Evolutionary conservation across 345 rosid genomes (phyloP).

Genomic region (Salix purpurea): DNA sequence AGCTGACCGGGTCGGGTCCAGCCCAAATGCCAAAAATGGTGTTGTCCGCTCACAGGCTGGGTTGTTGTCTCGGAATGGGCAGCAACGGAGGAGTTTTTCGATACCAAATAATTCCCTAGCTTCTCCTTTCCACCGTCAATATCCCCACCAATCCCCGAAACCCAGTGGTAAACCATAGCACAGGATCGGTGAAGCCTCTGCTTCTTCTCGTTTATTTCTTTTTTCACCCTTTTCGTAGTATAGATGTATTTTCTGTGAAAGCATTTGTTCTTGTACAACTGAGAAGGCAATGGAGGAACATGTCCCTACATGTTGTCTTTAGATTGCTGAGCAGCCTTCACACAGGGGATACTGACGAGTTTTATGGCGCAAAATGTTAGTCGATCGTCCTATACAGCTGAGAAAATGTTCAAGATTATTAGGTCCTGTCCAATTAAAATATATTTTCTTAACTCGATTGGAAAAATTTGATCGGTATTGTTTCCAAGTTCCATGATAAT

Average conservation of each 20-base stretch:
- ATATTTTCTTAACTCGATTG: neutral
- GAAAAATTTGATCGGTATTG: neutral
- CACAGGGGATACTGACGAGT: conserved; percentile 11
- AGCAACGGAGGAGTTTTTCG: conserved; percentile 58
- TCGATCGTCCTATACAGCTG: conserved; percentile 1
- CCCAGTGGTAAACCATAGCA: conserved; percentile 47
- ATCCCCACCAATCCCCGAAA: conserved; percentile 61
- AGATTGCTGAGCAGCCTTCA: conserved; percentile 15
- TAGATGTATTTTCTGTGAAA: conserved; percentile 32
- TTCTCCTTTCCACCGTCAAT: conserved; percentile 61
- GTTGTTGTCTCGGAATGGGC: conserved; percentile 50
- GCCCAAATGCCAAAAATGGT: conserved; percentile 35
- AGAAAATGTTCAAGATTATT: conserved; percentile 22
- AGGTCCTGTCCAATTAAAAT: neutral
- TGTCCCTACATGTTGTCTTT: conserved; percentile 25
- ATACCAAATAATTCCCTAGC: conserved; percentile 68
- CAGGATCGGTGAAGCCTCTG: conserved; percentile 19
- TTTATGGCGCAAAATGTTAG: conserved; percentile 18
- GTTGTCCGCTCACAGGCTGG: conserved; percentile 38
- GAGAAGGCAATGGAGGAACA: conserved; percentile 30
- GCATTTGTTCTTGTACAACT: conserved; percentile 33
- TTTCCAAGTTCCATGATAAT: no score
- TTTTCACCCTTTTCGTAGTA: neutral
- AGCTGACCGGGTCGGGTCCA: conserved; percentile 38
- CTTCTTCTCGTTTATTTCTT: conserved; percentile 11